Evolutionary conservation across 2,329 filamentous ascomycete genomes (phyloP).

Genomic region (Aspergillus brunneoviolaceus): DNA sequence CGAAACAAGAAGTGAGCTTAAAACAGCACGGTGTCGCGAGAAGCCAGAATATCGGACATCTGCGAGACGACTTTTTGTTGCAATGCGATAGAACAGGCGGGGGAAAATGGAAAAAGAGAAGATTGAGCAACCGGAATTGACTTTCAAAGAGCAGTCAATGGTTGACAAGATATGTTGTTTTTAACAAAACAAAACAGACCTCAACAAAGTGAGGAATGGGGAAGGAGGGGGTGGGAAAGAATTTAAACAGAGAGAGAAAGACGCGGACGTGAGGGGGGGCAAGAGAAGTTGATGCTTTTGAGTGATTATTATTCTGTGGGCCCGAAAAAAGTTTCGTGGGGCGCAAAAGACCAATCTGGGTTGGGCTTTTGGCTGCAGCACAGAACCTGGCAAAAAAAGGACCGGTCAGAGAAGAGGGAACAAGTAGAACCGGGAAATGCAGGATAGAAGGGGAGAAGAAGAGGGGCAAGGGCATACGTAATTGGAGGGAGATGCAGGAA

Average conservation of each 20-base stretch:
- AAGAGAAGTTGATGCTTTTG: slow-evolving; percentile 6
- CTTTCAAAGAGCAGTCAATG: background rate
- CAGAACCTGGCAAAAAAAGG: slow-evolving; percentile 4
- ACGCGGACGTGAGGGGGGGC: slow-evolving; percentile 17
- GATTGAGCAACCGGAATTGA: slow-evolving; percentile 5
- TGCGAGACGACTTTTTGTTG: slow-evolving; percentile 19
- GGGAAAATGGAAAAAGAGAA: background rate
- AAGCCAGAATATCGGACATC: slow-evolving; percentile 37
- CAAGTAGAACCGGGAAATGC: background rate
- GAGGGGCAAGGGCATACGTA: background rate
- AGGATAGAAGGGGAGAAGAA: background rate
- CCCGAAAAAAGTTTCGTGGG: slow-evolving; percentile 15
- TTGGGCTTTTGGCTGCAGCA: slow-evolving; percentile 6
- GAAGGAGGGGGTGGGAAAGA: background rate
- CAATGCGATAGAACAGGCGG: slow-evolving; percentile 1
- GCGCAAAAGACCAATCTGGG: slow-evolving; percentile 5
- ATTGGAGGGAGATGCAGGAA: slow-evolving; percentile 6
- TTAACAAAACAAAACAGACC: slow-evolving; percentile 9
- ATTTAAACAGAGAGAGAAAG: slow-evolving; percentile 8
- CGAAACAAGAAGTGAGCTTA: slow-evolving; percentile 33
- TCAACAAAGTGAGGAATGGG: slow-evolving; percentile 3
- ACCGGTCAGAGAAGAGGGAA: background rate
- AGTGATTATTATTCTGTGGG: slow-evolving; percentile 17
- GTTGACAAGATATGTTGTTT: background rate
- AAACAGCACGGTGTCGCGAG: slow-evolving; percentile 34